Evolutionary conservation across 2,329 filamentous ascomycete species (phyloP).

Genomic region (Trichoderma semiorbis): DNA sequence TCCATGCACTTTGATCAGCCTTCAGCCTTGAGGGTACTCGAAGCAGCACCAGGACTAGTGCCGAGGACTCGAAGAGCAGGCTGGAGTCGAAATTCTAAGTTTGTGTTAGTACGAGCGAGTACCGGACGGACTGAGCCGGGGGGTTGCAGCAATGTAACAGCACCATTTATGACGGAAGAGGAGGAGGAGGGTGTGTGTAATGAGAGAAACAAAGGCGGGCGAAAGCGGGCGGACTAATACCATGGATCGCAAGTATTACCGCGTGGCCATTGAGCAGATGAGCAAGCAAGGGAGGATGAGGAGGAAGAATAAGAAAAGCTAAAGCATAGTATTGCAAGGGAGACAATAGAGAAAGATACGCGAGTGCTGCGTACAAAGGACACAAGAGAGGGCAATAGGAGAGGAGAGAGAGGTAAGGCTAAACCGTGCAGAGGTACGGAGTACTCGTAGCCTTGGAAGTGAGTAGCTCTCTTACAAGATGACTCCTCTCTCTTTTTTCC

Average conservation of each 20-base stretch:
- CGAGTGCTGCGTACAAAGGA: neutral
- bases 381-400: neutral
- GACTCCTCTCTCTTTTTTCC: neutral
- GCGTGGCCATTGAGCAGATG: neutral
- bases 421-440: neutral
- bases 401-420: neutral
- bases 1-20: neutral
- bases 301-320: neutral
- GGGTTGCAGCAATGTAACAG: neutral
- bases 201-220: neutral
- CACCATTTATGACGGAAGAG: neutral
- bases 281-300: neutral
- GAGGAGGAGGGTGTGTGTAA: neutral
- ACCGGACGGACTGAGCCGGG: neutral
- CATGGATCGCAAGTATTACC: neutral
- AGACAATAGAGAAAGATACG: neutral
- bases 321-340: neutral
- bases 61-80: neutral
- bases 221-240: neutral
- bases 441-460: neutral
- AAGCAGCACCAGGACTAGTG: neutral
- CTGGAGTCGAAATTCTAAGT: neutral
- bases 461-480: neutral
- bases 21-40: neutral
- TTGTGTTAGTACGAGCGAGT: neutral